Conservation (phyloP, 1,284 basidiomycete genomes). For the Porphyrellus sp. region DNA sequence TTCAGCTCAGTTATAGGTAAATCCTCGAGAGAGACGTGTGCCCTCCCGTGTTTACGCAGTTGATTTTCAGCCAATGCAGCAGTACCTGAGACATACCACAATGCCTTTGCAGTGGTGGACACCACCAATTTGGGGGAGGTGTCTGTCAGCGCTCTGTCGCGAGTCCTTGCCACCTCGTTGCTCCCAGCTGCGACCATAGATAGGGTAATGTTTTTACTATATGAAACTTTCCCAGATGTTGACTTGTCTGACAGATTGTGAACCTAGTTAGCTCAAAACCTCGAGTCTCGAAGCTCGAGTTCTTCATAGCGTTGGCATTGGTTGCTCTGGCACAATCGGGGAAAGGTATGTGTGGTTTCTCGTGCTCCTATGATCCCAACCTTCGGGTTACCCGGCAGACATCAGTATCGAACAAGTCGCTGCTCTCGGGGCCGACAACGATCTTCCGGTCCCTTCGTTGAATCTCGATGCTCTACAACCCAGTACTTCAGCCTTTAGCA, state of each 20-base stretch:
- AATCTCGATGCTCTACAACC: conserved; percentile 58
- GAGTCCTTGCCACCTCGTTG: conserved; percentile 70
- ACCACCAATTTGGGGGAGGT: conserved; percentile 64
- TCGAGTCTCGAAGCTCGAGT: conserved; percentile 79
- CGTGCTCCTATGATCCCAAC: conserved; percentile 5
- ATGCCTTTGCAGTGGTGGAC: conserved; percentile 71
- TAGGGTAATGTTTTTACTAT: conserved; percentile 48
- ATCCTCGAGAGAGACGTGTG: conserved; percentile 1
- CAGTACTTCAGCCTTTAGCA: conserved; percentile 47
- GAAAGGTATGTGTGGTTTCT: conserved; percentile 50
- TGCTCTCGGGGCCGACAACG: conserved; percentile 64
- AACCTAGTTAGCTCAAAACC: conserved; percentile 75
- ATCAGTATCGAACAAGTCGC: conserved; percentile 81
- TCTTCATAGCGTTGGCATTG: conserved; percentile 84
- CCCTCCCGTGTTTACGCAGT: conserved; percentile 11
- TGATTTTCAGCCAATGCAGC: conserved; percentile 60
- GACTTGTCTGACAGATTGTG: conserved; percentile 58
- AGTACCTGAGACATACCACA: conserved; percentile 75
- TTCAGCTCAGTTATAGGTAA: conserved; percentile 71
- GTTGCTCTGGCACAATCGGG: conserved; percentile 82
- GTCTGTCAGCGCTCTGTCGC: conserved; percentile 77
- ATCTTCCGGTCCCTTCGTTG: conserved; percentile 65
- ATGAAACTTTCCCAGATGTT: conserved; percentile 4
- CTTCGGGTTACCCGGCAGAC: conserved; percentile 44
- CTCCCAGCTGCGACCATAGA: conserved; percentile 81